Evolutionary conservation across 2,329 filamentous ascomycete species (phyloP).

Genomic region (Aspergillus oerlinghausenensis): DNA sequence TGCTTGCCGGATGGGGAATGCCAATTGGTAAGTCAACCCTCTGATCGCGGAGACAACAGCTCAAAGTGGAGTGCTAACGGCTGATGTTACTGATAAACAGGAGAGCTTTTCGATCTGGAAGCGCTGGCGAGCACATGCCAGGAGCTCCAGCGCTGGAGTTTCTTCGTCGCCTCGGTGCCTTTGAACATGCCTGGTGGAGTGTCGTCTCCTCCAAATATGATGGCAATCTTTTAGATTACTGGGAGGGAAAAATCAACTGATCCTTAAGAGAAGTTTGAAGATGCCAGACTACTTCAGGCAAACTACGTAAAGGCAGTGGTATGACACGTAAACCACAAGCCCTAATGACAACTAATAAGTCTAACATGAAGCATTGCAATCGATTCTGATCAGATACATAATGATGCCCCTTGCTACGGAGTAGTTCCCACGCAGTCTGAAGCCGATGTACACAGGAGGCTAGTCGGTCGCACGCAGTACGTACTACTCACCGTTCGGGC

Average conservation of each 20-base stretch:
- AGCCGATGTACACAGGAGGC: not conserved
- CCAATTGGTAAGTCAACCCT: conserved; percentile 37
- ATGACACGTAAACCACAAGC: no score
- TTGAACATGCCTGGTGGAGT: conserved; percentile 48
- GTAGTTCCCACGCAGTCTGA: not conserved
- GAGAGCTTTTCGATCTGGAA: conserved; percentile 47
- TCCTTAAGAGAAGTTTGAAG: not conserved
- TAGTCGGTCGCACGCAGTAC: not conserved
- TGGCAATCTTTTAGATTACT: conserved; percentile 40
- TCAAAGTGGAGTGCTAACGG: not conserved
- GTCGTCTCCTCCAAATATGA: conserved; percentile 42
- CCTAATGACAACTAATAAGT: not conserved
- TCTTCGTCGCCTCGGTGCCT: conserved; percentile 49
- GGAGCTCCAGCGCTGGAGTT: conserved; percentile 41
- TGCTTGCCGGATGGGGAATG: conserved; percentile 50
- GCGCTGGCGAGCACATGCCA: conserved; percentile 34
- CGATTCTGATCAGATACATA: not conserved
- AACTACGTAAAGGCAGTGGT: no score
- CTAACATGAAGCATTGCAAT: not conserved
- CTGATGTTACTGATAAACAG: conserved; percentile 13
- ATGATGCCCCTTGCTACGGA: not conserved
- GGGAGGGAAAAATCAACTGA: not conserved
- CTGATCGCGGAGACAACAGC: not conserved
- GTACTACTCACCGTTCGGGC: not conserved
- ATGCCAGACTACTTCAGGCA: not conserved